Percentiles rank a stretch among this genome's conserved stretches.
phyloP scores from a whole-genome alignment of 805 yeast species.

The Ogataea nakhonphanomensis region DNA sequence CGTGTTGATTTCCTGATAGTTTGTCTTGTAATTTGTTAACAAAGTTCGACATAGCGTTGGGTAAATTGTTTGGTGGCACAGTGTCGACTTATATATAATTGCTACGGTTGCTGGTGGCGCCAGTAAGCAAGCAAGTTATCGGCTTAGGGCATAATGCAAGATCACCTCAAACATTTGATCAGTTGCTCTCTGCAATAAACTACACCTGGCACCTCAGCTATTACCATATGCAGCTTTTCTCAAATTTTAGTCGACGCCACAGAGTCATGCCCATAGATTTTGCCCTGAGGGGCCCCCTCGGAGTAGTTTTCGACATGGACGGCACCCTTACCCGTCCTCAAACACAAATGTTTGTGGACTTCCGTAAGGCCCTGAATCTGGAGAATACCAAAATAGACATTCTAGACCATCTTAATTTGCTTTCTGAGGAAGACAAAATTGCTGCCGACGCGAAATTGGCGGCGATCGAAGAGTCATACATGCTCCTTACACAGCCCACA shows the following conservation, averaged over 20 bases:
- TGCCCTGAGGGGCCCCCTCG: slow-evolving; percentile 24
- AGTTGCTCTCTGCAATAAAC: background rate
- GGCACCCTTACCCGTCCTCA: slow-evolving; percentile 72
- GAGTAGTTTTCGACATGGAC: slow-evolving; percentile 75
- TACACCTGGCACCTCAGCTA: slow-evolving; percentile 1
- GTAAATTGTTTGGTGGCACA: background rate
- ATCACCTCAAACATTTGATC: background rate
- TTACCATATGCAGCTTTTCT: background rate
- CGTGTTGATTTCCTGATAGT: slow-evolving; percentile 5
- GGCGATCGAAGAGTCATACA: slow-evolving; percentile 58
- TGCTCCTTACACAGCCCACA: slow-evolving; percentile 53
- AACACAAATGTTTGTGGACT: slow-evolving; percentile 41
- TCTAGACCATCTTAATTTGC: slow-evolving; percentile 44
- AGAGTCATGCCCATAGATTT: slow-evolving; percentile 2
- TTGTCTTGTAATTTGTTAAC: slow-evolving; percentile 11
- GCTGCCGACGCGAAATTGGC: slow-evolving; percentile 46
- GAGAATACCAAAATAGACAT: slow-evolving; percentile 44
- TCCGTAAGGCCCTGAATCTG: slow-evolving; percentile 59
- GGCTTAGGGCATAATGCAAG: no score
- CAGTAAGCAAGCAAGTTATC: no score
- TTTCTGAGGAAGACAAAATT: slow-evolving; percentile 37
- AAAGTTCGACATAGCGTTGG: slow-evolving; percentile 8
- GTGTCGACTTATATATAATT: slow-evolving; percentile 1
- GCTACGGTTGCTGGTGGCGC: no score
- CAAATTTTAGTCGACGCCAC: background rate